Evolutionary conservation across 176 grass and related monocot genomes (phyloP).

Genomic region (Eleusine indica): DNA sequence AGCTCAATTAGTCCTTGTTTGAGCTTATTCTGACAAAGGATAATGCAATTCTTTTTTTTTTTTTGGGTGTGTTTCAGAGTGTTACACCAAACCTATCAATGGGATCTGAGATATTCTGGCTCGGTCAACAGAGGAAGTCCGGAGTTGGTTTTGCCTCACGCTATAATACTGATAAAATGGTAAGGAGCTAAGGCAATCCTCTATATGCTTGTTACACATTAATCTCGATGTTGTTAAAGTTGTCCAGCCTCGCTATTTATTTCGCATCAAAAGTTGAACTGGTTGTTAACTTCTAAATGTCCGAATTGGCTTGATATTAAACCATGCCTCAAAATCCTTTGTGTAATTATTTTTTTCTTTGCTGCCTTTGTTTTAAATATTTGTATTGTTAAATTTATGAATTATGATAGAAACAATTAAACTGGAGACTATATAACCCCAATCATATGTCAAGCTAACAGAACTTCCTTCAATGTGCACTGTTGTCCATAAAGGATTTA

Average conservation of each 20-base stretch:
- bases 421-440: background rate
- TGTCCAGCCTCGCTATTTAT: background rate
- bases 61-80: conserved; percentile 60
- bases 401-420: background rate
- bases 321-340: background rate
- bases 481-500: background rate
- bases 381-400: background rate
- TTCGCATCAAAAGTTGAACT: conserved; percentile 3
- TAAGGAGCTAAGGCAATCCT: conserved; percentile 27
- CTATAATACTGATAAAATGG: conserved; percentile 98
- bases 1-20: background rate
- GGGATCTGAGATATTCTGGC: conserved; percentile 96
- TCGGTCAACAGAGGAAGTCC: conserved; percentile 96
- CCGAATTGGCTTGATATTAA: background rate
- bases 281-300: conserved; percentile 4
- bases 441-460: background rate
- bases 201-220: conserved; percentile 10
- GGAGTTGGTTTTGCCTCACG: conserved; percentile 90
- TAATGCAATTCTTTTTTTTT: background rate
- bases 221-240: background rate
- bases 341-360: background rate
- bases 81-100: conserved; percentile 86
- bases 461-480: background rate
- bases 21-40: background rate
- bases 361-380: background rate